Conservation (phyloP, 1,139 yeast genomes). For the Zhuliangozyma blackwelliae region DNA sequence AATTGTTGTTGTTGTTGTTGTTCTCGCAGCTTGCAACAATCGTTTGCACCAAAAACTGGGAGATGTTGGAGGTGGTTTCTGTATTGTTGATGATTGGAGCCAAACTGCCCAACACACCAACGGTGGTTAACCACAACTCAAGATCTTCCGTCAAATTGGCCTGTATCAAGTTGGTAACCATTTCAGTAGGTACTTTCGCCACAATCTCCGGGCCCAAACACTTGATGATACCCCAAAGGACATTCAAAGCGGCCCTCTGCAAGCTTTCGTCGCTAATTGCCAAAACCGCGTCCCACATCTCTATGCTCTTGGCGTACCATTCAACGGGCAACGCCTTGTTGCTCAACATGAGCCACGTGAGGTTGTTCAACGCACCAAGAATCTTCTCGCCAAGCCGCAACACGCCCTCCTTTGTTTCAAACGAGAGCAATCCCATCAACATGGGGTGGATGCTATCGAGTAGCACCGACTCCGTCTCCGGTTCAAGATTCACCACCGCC, state of each 20-base stretch:
- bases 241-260: conserved; percentile 50
- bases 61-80: conserved; percentile 42
- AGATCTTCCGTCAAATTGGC: conserved; percentile 11
- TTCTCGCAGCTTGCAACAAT: conserved; percentile 17
- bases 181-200: conserved; percentile 17
- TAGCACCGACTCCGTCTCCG: conserved; percentile 22
- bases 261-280: conserved; percentile 16
- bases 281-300: conserved; percentile 35
- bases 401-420: conserved; percentile 20
- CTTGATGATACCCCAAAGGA: conserved; percentile 58
- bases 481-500: conserved; percentile 16
- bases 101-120: conserved; percentile 54
- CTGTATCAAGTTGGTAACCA: conserved; percentile 23
- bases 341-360: conserved; percentile 50
- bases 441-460: conserved; percentile 35
- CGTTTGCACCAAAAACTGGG: conserved; percentile 40
- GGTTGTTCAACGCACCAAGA: conserved; percentile 66
- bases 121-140: conserved; percentile 25
- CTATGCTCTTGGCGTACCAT: conserved; percentile 29
- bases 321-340: conserved; percentile 29
- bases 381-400: conserved; percentile 48
- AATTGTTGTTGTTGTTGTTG: conserved; percentile 12
- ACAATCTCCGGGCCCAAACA: conserved; percentile 35
- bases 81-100: conserved; percentile 48
- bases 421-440: conserved; percentile 34